Base-by-base conservation (phyloP, 1,284 basidiomycete genomes). In the Papiliotrema laurentii region DNA sequence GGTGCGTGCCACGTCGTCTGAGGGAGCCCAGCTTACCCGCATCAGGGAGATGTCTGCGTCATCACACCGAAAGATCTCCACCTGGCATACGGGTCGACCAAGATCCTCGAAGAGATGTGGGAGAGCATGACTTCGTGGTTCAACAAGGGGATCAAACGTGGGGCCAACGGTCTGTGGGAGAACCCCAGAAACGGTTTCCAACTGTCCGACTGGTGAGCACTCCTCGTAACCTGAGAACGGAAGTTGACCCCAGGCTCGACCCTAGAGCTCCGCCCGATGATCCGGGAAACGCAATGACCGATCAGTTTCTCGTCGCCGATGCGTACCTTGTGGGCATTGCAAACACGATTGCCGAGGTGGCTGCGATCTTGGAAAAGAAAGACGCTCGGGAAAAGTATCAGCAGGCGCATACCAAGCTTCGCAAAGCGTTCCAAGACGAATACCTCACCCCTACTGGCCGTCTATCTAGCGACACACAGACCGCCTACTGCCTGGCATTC, bases 401-500 rank as follows among this genome's bases (percentile, higher is more conserved):
- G 4, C 44, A 27, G 2, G 61, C 61, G 9, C 46, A 56, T 2
- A 21, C 43, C 2, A 35, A 38, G 25, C 68, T 59, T 42, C 26
- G 43, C 13, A 13, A 37, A 18, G 53, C 60, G 14, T 65, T 68
- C 47, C 53, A 47, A 9, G 43, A 57, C 9, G 59, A 59, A 36
- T 71, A 69, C 39, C 43, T 68, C 33, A 41, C 60, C 10, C 42
- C 56, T 1, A 51, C 31, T 25, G 68, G 68, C 3, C 48, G 67
- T 3, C 13, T 66, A 6, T 46, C 56, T 21, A 56, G 57, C 4
- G 68, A 71, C 47, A 59, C 64, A 13, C 68, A 71, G 43, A 62
- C 60, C 5, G 66, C 60, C 0, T 50, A 63, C 24, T 57, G 57
- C n/a, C 52, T 68, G 4, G 60, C 56, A 1, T 49, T 64, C 30